Base-by-base conservation (phyloP, 495 filamentous ascomycete species). In the Cercophora samala region DNA sequence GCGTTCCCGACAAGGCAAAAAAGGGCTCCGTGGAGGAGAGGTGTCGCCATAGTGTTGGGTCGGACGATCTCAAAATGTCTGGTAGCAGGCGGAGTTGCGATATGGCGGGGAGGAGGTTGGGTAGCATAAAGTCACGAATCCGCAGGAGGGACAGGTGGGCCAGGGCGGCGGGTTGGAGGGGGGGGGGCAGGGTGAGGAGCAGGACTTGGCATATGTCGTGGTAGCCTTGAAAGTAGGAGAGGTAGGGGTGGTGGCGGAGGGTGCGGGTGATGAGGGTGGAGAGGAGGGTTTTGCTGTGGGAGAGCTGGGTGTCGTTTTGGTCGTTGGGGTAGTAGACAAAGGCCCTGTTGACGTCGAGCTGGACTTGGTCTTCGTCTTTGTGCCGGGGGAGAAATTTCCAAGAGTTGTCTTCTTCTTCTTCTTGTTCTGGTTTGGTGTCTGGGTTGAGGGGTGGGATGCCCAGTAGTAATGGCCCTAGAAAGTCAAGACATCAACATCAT, bases 201-300 rank as follows among this genome's bases (percentile, higher is more conserved):
- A 99, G 82, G n/a, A 99, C 95, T 75, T 98, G 96, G 68, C 91
- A 94, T 72, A 99, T 97, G 78, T 99, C 95, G 75, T 99, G 95
- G 78, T 96, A 99, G 68, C 95, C 95, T 82, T 99, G 95, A 79
- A 98, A 98, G 78, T 99, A 99, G 78, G 87, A 90, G 15, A 99
- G 88, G 81, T 90, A 88, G 4, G 95, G 96, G 72, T 97, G 84
- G 11, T 86, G 84, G 19, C 95, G 86, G 24, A 97, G 84, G 21
- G 93, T 85, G 68, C 88, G 82, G 53, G 83, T 85, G 73, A 97
- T 97, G 21, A 97, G 80, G 64, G 84, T 76, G 17, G 88, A 92
- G 23, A 97, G 84, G 74, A 92, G 86, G 53, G 78, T 69, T 72
- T 93, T 95, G 69, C 90, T 88, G 52, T 74, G 65, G 56, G 84